Conservation (phyloP, 305 asterid species). For the Fraxinus greggii region DNA sequence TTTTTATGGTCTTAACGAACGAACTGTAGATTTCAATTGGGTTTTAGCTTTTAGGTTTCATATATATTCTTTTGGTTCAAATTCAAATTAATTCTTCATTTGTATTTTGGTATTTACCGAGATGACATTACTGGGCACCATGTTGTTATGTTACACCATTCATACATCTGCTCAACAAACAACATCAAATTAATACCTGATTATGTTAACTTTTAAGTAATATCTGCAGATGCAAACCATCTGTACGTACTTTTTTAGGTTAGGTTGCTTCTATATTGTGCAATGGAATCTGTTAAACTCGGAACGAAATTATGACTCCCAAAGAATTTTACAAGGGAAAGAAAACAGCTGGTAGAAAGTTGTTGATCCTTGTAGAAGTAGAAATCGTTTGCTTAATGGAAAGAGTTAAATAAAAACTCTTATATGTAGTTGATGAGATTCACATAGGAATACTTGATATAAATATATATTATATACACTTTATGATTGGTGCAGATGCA, state of each 20-base stretch:
- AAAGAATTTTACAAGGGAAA: background rate
- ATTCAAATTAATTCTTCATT: background rate
- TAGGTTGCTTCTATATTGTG: background rate
- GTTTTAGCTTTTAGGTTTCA: background rate
- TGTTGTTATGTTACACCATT: background rate
- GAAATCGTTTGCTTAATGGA: background rate
- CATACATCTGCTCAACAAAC: background rate
- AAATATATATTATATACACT: background rate
- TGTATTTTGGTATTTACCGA: background rate
- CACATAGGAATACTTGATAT: constrained; percentile 5
- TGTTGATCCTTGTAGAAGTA: background rate
- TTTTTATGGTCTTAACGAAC: background rate
- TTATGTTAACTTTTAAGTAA: background rate
- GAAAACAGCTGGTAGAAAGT: background rate
- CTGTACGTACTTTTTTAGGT: background rate
- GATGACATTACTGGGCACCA: background rate
- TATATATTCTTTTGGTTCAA: background rate
- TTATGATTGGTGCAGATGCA: constrained; percentile 52
- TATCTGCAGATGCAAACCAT: background rate
- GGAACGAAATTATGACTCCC: background rate
- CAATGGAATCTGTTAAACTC: background rate
- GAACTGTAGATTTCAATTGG: background rate
- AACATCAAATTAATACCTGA: background rate
- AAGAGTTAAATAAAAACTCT: background rate
- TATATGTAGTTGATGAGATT: background rate